A percentile compares a stretch with the other conserved stretches of the same genome.
phyloP scores from a whole-genome alignment of 2,329 filamentous ascomycete genomes.

The Penicillium palitans region DNA sequence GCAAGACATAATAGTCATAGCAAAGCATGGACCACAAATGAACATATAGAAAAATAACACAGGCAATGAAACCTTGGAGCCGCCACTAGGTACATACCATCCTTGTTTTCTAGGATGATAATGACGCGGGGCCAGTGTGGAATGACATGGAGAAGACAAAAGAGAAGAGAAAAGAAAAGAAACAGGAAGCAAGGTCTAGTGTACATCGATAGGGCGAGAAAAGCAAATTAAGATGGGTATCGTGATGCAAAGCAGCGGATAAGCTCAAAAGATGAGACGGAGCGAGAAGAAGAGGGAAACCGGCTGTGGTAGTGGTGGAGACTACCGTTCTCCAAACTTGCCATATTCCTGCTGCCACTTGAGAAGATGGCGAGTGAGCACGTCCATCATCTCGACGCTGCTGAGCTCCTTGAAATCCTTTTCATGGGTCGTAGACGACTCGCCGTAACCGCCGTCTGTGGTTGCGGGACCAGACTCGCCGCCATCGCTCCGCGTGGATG shows the following conservation, averaged over 20 bases:
- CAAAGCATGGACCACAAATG: conserved; percentile 2
- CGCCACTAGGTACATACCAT: conserved; percentile 1
- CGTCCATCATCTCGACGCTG: conserved; percentile 88
- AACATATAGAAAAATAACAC: conserved; percentile 1
- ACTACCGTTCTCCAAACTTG: conserved; percentile 52
- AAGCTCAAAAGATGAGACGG: conserved; percentile 15
- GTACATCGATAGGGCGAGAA: conserved; percentile 17
- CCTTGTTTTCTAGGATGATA: conserved; percentile 14
- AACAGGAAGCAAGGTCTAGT: conserved; percentile 15
- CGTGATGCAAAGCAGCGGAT: conserved; percentile 23
- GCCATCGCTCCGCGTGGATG: conserved; percentile 28
- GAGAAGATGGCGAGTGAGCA: conserved; percentile 74
- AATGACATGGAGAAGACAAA: conserved; percentile 7
- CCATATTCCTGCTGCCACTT: conserved; percentile 79
- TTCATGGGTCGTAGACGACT: conserved; percentile 32
- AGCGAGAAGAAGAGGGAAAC: conserved; percentile 1
- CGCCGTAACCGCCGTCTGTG: conserved; percentile 29
- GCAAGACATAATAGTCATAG: conserved; percentile 4
- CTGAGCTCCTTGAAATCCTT: conserved; percentile 71
- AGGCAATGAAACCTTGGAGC: background rate
- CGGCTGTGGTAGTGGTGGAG: background rate
- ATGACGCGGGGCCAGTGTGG: conserved; percentile 23
- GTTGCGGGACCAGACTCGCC: conserved; percentile 29
- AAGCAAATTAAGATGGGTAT: conserved; percentile 22
- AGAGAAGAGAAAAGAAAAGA: conserved; percentile 4